Conservation (phyloP, 2,329 filamentous ascomycete genomes). For the Epichloe aotearoae region DNA sequence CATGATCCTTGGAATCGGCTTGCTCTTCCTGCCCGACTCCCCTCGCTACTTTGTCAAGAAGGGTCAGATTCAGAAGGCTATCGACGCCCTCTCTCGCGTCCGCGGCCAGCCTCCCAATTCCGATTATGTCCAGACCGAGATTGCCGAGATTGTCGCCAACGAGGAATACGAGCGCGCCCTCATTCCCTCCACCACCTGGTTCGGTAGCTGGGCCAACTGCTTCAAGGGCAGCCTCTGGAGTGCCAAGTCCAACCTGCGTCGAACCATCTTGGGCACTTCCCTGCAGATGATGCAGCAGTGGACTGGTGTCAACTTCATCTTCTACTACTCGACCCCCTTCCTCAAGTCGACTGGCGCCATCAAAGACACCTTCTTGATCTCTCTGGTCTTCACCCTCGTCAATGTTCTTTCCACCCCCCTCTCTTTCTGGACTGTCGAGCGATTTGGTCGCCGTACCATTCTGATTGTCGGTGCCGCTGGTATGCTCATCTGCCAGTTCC, state of each 20-base stretch:
- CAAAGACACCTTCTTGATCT: slow-evolving; percentile 66
- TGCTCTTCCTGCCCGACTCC: slow-evolving; percentile 70
- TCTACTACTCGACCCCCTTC: slow-evolving; percentile 78
- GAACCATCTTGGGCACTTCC: slow-evolving; percentile 57
- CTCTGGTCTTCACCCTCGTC: slow-evolving; percentile 74
- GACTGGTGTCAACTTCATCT: slow-evolving; percentile 90
- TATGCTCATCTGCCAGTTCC: slow-evolving; percentile 79
- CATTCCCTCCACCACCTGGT: slow-evolving; percentile 51
- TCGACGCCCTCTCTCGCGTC: slow-evolving; percentile 48
- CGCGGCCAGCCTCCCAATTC: slow-evolving; percentile 63
- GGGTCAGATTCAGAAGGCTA: slow-evolving; percentile 53
- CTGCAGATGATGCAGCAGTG: slow-evolving; percentile 73
- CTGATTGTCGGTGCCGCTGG: slow-evolving; percentile 67
- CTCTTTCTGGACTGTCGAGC: slow-evolving; percentile 79
- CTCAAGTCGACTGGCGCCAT: slow-evolving; percentile 68
- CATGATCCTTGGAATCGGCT: slow-evolving; percentile 56
- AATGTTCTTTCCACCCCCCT: slow-evolving; percentile 77
- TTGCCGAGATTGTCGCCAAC: slow-evolving; percentile 84
- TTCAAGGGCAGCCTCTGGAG: slow-evolving; percentile 50
- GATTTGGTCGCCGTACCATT: slow-evolving; percentile 65
- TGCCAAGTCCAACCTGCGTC: slow-evolving; percentile 54
- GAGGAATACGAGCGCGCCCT: slow-evolving; percentile 68
- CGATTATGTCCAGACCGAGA: slow-evolving; percentile 63
- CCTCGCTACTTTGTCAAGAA: slow-evolving; percentile 78
- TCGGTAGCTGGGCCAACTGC: slow-evolving; percentile 55